Evolutionary conservation across 441 rosid species (phyloP), one percentile per base, ranked within the genome.

Genomic region (Erodium texanum): DNA sequence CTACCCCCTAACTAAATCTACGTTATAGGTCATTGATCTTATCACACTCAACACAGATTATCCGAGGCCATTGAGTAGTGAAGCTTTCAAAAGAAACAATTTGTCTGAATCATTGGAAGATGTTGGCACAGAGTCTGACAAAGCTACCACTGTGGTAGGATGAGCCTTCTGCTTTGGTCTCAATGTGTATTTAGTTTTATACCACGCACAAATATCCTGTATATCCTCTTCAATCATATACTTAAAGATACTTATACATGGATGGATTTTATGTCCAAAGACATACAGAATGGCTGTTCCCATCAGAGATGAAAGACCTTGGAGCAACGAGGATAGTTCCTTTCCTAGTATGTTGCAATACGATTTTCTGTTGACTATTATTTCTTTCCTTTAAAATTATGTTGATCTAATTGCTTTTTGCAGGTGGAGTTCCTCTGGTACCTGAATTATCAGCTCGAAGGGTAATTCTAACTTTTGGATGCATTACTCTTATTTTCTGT

Each of bases 11-110:
- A 29, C 64, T 59, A 54, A 74, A 63, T 52, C 59, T 27, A 61
- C 12, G 15, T n/a, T 72, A n/a, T 76, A 94, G 99, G 85, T 91
- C 76, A 79, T 89, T 66, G 91, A 91, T 73, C 85, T 83, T 68
- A 79, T 94, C 62, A 45, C 79, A 23, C 72, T 87, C 36, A 82
- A 88, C 84, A 94, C 91, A 14, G 85, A 83, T 69, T 92, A 91
- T 81, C 65, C 85, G 86, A 89, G 92, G 58, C 96, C 93, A 75
- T 76, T 79, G 72, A 92, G 89, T 80, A 87, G 92, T 73, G 94
- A 86, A 84, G 80, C 83, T 65, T 87, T 91, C 70, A 87, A 88
- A 80, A 89, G 86, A 76, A 86, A 69, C 70, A 85, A 87, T 70
- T 61, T 86, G 75, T 79, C 97, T 65, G 91, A 89, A 56, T 94